Percentiles rank a stretch among this genome's conserved stretches.
Conservation (phyloP, 1,284 basidiomycete genomes). For the Paramarasmius palmivorus region DNA sequence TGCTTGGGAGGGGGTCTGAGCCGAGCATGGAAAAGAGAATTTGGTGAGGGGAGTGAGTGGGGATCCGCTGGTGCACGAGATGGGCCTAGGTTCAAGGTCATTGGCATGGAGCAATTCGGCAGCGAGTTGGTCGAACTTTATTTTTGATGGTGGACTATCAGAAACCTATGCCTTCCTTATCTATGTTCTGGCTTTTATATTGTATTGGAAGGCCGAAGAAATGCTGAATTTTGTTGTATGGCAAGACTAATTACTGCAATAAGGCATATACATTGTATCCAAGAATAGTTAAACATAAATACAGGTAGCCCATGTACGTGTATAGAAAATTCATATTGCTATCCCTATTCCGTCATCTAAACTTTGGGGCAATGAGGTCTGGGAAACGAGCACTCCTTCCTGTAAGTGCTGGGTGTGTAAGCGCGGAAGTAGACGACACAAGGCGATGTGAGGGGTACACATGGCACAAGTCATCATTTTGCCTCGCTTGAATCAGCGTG, state of each 20-base stretch:
- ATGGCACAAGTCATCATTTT: not conserved
- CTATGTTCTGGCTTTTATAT: too few relatives aligned
- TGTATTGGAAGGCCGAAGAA: too few relatives aligned
- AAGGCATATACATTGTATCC: too few relatives aligned
- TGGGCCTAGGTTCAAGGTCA: slow-evolving; percentile 44
- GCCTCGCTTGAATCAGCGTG: not conserved
- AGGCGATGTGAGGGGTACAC: not conserved
- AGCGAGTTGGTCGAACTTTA: slow-evolving; percentile 47
- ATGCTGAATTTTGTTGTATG: too few relatives aligned
- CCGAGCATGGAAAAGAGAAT: slow-evolving; percentile 68
- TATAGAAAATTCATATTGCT: not conserved
- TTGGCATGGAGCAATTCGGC: slow-evolving; percentile 65
- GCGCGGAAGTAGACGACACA: not conserved
- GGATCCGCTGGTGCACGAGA: slow-evolving; percentile 12
- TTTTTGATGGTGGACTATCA: slow-evolving; percentile 9
- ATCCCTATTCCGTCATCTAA: not conserved
- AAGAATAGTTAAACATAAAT: too few relatives aligned
- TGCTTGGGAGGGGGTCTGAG: slow-evolving; percentile 83
- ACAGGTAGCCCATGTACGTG: too few relatives aligned
- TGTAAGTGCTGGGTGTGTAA: not conserved
- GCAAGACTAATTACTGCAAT: too few relatives aligned
- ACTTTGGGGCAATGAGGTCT: not conserved
- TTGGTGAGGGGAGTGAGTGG: slow-evolving; percentile 48
- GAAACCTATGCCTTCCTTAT: too few relatives aligned
- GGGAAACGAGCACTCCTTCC: not conserved